Conservation (phyloP, 2,329 filamentous ascomycete species). For the Grosmannia serpens region DNA sequence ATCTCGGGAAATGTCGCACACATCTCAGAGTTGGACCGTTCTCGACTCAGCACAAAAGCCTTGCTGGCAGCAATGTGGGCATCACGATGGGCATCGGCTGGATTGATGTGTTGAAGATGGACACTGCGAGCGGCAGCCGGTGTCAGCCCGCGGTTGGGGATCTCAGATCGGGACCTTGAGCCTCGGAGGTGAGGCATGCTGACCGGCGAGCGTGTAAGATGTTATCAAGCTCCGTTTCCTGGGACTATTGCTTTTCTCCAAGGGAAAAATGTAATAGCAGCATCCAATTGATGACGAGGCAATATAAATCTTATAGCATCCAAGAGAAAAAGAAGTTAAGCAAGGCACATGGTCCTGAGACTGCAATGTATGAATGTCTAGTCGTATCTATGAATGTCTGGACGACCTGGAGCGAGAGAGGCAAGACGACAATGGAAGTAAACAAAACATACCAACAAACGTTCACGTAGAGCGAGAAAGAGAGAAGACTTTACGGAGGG, state of each 20-base stretch:
- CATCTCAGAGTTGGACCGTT: conserved; percentile 24
- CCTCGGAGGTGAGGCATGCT: conserved; percentile 10
- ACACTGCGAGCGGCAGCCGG: conserved; percentile 32
- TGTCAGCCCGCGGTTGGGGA: conserved; percentile 43
- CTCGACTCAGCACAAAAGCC: conserved; percentile 44
- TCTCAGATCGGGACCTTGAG: conserved; percentile 28
- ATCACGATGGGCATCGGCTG: conserved; percentile 39
- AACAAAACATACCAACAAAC: too few species aligned
- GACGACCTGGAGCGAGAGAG: background rate
- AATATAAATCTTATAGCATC: background rate
- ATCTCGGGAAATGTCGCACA: conserved; percentile 10
- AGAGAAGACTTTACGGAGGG: background rate
- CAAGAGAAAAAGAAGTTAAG: background rate
- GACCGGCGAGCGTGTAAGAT: background rate
- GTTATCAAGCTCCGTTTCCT: background rate
- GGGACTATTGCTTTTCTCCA: background rate
- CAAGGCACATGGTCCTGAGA: background rate
- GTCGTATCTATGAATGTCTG: background rate
- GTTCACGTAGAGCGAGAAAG: background rate
- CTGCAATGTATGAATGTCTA: background rate
- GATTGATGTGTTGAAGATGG: conserved; percentile 36
- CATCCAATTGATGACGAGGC: background rate
- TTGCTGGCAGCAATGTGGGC: conserved; percentile 50
- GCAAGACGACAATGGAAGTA: background rate
- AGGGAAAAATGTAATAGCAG: background rate